A percentile compares a stretch with the other conserved stretches of the same genome.
phyloP scores from a whole-genome alignment of 306 rosid species.

The Prunus persica region Prunus_persica_NCBIv2 NC_034014.1:3197001-3197500 shows the following conservation, averaged over 20 bases:
- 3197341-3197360: conserved; percentile 64
- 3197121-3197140: conserved; percentile 59
- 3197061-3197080: conserved; percentile 45
- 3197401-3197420: background rate
- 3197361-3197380: conserved; percentile 69
- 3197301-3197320: conserved; percentile 47
- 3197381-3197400: background rate
- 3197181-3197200: conserved; percentile 60
- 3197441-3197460: no score
- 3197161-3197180: conserved; percentile 59
- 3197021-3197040: conserved; percentile 63
- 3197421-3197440: no score
- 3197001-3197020: conserved; percentile 69
- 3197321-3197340: conserved; percentile 57
- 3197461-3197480: no score
- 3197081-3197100: conserved; percentile 28
- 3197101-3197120: conserved; percentile 60
- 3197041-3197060: conserved; percentile 87
- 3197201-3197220: conserved; percentile 58
- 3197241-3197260: conserved; percentile 54
- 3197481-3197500: no score
- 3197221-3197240: conserved; percentile 48
- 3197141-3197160: conserved; percentile 63
- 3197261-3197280: conserved; percentile 37
- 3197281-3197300: conserved; percentile 51